Evolutionary conservation across 495 filamentous ascomycete species (phyloP), one percentile per base, ranked within the genome.

Genomic region (Talaromyces proteolyticus): DNA sequence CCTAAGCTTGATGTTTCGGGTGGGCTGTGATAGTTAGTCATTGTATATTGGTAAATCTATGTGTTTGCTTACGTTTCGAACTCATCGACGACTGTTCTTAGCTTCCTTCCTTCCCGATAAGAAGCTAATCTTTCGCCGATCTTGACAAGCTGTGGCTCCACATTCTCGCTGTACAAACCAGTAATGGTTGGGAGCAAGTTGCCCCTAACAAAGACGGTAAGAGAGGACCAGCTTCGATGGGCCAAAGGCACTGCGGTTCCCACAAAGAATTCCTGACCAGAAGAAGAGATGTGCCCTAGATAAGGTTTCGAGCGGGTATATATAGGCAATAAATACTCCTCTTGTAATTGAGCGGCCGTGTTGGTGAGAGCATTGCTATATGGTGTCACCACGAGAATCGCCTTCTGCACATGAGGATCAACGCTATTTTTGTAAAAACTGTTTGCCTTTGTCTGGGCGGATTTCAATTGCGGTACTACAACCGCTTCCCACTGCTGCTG

Each of bases 71-170:
- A 75, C 73, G 64, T 72, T 40, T 83, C 77, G 39, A 74, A 57
- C 21, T 82, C 76, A 47, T 84, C 78, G 14, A 82, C 61, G 26
- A 72, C 76, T 10, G 79, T 72, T 51, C 81, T 73, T 14, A 87
- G 52, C 46, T 75, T 80, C 57, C 78, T 82, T 2, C 77, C 79
- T 50, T 89, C 85, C 11, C 77, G 80, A 66, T 96, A 91, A 50
- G 88, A 78, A 5, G 91, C 93, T 14, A 98, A 77, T 8, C 92
- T 79, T 68, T 96, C 86, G 12, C 89, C 84, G 53, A 99, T 97
- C 54, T 89, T 87, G 43, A 93, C 80, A 1, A 99, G 76, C 62
- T 99, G 93, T 10, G 94, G 94, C 67, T 96, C 91, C 6, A 99
- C 92, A 55, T 92, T 93, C 60, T 93, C 81, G 25, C 84, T 84